phyloP scores from a whole-genome alignment of 768 basidiomycete species.

The Clitopilus hobsonii region DNA sequence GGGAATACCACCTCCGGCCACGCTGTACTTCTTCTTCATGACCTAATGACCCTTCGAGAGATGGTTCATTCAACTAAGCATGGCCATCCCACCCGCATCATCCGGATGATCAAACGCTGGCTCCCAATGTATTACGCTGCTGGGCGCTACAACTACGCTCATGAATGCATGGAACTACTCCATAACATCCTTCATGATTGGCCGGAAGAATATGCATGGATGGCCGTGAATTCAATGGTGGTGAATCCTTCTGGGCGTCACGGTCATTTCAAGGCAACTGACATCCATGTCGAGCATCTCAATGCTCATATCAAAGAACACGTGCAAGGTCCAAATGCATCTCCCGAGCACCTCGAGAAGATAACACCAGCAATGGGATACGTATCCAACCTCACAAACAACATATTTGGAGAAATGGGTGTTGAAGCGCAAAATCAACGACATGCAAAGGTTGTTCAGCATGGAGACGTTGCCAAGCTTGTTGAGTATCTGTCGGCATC shows the following conservation, averaged over 20 bases:
- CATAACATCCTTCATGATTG: slow-evolving; percentile 17
- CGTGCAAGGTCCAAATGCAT: slow-evolving; percentile 16
- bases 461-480: slow-evolving; percentile 14
- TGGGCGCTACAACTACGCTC: slow-evolving; percentile 19
- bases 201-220: slow-evolving; percentile 13
- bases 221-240: slow-evolving; percentile 15
- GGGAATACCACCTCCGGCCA: not conserved
- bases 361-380: slow-evolving; percentile 18
- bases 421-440: slow-evolving; percentile 12
- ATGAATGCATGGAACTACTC: slow-evolving; percentile 19
- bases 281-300: slow-evolving; percentile 20
- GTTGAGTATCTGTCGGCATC: slow-evolving; percentile 5
- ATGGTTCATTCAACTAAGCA: slow-evolving; percentile 14
- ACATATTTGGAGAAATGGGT: slow-evolving; percentile 13
- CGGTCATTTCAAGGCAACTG: slow-evolving; percentile 15
- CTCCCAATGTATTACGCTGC: slow-evolving; percentile 10
- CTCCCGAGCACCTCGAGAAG: slow-evolving; percentile 14
- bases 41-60: slow-evolving; percentile 14
- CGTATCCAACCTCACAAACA: slow-evolving; percentile 11
- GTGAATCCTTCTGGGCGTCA: slow-evolving; percentile 14
- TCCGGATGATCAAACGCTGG: slow-evolving; percentile 15
- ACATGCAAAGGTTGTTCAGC: slow-evolving; percentile 15
- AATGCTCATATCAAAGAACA: slow-evolving; percentile 16
- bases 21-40: slow-evolving; percentile 8
- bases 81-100: slow-evolving; percentile 13